A percentile compares a stretch with the other conserved stretches of the same genome.
Conservation (phyloP, 805 yeast species). For the Sungouiella blattae region DNA sequence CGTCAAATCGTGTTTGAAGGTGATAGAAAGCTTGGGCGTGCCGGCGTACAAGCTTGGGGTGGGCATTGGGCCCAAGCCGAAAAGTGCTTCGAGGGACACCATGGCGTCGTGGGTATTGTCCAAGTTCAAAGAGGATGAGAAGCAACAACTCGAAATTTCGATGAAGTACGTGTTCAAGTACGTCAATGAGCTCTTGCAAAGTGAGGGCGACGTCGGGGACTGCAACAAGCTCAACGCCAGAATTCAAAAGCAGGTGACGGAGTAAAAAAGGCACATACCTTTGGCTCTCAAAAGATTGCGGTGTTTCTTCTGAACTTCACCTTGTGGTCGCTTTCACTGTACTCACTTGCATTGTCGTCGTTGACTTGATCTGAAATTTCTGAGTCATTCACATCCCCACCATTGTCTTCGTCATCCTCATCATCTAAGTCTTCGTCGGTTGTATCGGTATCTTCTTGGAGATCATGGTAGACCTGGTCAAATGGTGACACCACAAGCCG, state of each 20-base stretch:
- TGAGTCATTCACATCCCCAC: not conserved
- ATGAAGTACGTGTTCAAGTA: slow-evolving; percentile 17
- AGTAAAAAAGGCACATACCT: too few relatives aligned
- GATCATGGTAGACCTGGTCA: not conserved
- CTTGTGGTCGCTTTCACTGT: slow-evolving; percentile 1
- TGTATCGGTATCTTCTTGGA: slow-evolving; percentile 3
- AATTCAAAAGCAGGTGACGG: slow-evolving; percentile 9
- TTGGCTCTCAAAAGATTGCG: not conserved
- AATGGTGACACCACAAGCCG: slow-evolving; percentile 1
- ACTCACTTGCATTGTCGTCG: not conserved
- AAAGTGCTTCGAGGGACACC: slow-evolving; percentile 26
- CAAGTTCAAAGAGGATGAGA: slow-evolving; percentile 25
- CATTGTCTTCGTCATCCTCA: slow-evolving; percentile 5
- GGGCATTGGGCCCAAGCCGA: slow-evolving; percentile 43
- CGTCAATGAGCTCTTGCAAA: slow-evolving; percentile 20
- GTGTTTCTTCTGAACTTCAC: slow-evolving; percentile 1
- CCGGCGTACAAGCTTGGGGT: slow-evolving; percentile 31
- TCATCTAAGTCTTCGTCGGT: slow-evolving; percentile 6
- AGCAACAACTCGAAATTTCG: slow-evolving; percentile 11
- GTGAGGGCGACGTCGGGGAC: slow-evolving; percentile 22
- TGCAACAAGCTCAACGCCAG: slow-evolving; percentile 24
- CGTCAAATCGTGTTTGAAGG: slow-evolving; percentile 21
- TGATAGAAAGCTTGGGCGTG: slow-evolving; percentile 6
- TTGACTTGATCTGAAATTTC: not conserved
- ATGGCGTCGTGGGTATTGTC: slow-evolving; percentile 44